Evolutionary conservation across 1,284 basidiomycete species (phyloP).

Genomic region (Coniferiporia sulphurascens): DNA sequence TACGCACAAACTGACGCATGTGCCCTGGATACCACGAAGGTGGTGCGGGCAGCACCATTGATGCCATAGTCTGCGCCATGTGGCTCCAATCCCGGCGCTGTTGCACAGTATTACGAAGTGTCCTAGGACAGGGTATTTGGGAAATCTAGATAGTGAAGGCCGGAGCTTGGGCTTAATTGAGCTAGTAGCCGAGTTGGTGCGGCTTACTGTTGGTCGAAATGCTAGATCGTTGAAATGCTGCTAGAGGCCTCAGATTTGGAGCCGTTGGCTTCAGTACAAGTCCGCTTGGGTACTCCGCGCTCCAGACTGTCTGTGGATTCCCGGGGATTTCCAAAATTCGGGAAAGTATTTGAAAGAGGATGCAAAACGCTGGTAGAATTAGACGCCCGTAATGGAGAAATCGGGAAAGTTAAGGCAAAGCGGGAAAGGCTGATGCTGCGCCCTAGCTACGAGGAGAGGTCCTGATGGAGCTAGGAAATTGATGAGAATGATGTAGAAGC

Average conservation of each 20-base stretch:
- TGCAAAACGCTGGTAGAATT: too few species aligned
- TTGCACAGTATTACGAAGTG: too few species aligned
- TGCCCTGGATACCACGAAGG: conserved; percentile 97
- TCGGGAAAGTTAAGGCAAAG: background rate
- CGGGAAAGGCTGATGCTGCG: background rate
- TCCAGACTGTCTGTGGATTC: background rate
- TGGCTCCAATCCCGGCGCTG: background rate
- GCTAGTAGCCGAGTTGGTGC: background rate
- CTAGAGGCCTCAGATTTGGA: background rate
- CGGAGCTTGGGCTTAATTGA: background rate
- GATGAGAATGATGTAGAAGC: background rate
- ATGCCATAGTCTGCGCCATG: conserved; percentile 30
- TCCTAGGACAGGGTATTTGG: too few species aligned
- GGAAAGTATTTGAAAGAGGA: too few species aligned
- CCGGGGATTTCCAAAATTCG: too few species aligned
- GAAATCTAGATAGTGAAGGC: background rate
- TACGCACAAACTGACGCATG: conserved; percentile 85
- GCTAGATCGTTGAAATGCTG: background rate
- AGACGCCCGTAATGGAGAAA: too few species aligned
- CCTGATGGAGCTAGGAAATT: background rate
- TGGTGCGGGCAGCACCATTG: conserved; percentile 57
- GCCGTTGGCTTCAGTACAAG: background rate
- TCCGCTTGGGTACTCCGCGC: background rate
- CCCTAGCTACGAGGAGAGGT: background rate
- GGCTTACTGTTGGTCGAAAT: background rate